Conservation (phyloP, 495 filamentous ascomycete species). For the Peziza echinospora region DNA sequence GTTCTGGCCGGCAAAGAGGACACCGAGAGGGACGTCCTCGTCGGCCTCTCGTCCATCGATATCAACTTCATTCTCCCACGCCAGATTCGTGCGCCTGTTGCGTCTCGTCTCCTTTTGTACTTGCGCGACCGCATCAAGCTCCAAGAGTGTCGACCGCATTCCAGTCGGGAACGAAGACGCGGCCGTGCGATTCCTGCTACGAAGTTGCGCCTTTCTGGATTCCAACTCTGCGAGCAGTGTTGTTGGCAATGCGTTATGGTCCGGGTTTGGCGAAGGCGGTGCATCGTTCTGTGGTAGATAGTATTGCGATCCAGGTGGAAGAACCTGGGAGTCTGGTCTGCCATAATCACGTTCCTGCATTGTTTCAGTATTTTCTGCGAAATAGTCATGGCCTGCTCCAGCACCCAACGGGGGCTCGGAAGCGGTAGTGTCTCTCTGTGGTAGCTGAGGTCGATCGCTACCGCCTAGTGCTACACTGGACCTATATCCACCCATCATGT, state of each 20-base stretch:
- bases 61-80: conserved; percentile 62
- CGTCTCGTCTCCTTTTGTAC: conserved; percentile 55
- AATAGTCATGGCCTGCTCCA: neutral
- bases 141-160: conserved; percentile 68
- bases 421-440: neutral
- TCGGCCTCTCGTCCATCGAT: conserved; percentile 32
- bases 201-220: conserved; percentile 64
- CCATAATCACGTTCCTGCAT: neutral
- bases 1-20: conserved; percentile 33
- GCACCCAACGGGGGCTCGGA: neutral
- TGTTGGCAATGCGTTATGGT: conserved; percentile 34
- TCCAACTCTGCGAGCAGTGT: conserved; percentile 86
- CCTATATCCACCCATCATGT: conserved; percentile 8
- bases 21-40: conserved; percentile 67
- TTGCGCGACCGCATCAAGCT: conserved; percentile 81
- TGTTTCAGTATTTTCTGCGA: neutral
- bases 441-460: neutral
- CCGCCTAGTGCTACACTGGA: conserved; percentile 30
- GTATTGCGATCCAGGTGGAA: neutral
- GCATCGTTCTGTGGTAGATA: neutral
- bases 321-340: neutral
- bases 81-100: conserved; percentile 54
- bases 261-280: neutral
- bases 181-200: conserved; percentile 47
- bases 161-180: conserved; percentile 47